Percentiles rank a stretch among this genome's conserved stretches.
Conservation (phyloP, 2,329 filamentous ascomycete species). For the Raffaelea deltoideospora region DNA sequence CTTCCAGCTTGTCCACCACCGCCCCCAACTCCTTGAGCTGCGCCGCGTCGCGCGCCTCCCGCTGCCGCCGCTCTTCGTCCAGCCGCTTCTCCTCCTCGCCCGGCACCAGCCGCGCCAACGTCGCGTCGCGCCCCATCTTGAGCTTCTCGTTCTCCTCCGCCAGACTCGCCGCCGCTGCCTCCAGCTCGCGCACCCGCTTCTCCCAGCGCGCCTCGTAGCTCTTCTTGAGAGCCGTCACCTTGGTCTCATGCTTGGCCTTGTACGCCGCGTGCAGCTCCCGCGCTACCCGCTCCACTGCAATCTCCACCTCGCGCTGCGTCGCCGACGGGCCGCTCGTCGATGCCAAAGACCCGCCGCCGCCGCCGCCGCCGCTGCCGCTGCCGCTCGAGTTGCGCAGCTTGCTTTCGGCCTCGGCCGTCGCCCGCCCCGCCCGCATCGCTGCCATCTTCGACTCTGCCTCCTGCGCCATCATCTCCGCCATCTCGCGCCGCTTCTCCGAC, state of each 20-base stretch:
- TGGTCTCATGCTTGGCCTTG: slow-evolving; percentile 94
- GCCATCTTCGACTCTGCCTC: slow-evolving; percentile 65
- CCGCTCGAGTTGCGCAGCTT: slow-evolving; percentile 2
- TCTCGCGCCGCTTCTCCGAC: slow-evolving; percentile 56
- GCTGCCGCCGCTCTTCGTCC: slow-evolving; percentile 35
- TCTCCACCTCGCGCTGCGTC: slow-evolving; percentile 53
- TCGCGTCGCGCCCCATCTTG: slow-evolving; percentile 47
- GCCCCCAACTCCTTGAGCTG: slow-evolving; percentile 57
- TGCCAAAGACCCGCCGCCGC: too few relatives aligned
- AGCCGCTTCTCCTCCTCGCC: slow-evolving; percentile 21
- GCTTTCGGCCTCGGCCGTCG: slow-evolving; percentile 13
- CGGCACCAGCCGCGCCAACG: slow-evolving; percentile 43
- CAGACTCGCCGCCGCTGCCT: slow-evolving; percentile 54
- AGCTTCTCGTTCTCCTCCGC: slow-evolving; percentile 62
- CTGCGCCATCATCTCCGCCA: slow-evolving; percentile 59
- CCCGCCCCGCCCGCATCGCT: slow-evolving; percentile 51
- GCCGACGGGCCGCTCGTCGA: slow-evolving; percentile 11
- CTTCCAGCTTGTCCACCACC: slow-evolving; percentile 58
- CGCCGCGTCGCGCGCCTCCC: slow-evolving; percentile 50
- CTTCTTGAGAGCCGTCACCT: slow-evolving; percentile 79
- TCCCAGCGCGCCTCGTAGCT: slow-evolving; percentile 79
- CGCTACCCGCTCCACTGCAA: slow-evolving; percentile 81
- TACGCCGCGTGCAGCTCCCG: slow-evolving; percentile 84
- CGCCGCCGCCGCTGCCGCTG: slow-evolving; percentile 34
- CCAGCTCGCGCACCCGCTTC: slow-evolving; percentile 70